A percentile compares a stretch with the other conserved stretches of the same genome.
phyloP scores from a whole-genome alignment of 2,329 filamentous ascomycete genomes.

The Cladosporium phlei region DNA sequence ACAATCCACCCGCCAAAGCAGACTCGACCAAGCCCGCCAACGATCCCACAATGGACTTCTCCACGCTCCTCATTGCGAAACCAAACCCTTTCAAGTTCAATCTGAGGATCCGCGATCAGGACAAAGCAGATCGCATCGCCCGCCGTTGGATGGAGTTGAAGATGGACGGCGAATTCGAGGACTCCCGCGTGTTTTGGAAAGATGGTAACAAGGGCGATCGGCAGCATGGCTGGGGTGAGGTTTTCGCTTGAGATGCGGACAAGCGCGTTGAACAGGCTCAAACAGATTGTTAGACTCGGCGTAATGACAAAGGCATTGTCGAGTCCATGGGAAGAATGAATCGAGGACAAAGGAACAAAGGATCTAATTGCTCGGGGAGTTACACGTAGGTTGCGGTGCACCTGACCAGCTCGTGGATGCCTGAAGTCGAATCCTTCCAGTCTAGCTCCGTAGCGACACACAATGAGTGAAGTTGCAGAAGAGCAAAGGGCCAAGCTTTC shows the following conservation, averaged over 20 bases:
- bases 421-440: no score
- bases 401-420: no score
- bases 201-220: constrained; percentile 24
- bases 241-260: constrained; percentile 11
- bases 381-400: no score
- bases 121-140: constrained; percentile 31
- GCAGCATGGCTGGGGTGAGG: constrained; percentile 21
- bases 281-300: no score
- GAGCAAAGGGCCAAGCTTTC: no score
- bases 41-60: constrained; percentile 43
- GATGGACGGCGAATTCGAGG: constrained; percentile 36
- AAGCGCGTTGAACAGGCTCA: no score
- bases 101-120: constrained; percentile 32
- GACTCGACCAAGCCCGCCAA: background rate
- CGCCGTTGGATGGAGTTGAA: constrained; percentile 34
- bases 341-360: no score
- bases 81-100: constrained; percentile 42
- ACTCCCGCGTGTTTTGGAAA: constrained; percentile 36
- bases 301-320: no score
- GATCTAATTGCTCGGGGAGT: no score
- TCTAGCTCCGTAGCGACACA: no score
- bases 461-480: no score
- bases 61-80: constrained; percentile 43
- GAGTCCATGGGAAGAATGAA: no score
- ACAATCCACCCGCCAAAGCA: constrained; percentile 4